phyloP scores from a whole-genome alignment of 768 basidiomycete species.

The Lactarius psammicola region DNA sequence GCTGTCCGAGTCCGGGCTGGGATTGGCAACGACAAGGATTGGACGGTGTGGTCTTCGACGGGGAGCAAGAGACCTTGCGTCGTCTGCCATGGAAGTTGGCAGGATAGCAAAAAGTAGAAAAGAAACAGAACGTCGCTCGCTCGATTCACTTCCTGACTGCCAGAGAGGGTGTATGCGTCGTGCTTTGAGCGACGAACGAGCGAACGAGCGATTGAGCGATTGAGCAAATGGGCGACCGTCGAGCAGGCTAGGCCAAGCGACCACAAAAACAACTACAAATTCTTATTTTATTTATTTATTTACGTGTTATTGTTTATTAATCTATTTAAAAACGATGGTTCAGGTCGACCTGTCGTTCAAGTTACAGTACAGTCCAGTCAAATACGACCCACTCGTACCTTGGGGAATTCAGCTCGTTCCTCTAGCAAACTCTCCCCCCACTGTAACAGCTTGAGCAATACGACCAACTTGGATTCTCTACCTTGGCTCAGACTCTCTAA shows the following conservation, averaged over 20 bases:
- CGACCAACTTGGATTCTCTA: constrained; percentile 85
- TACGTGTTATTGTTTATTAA: too few species aligned
- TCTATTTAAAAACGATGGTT: neutral
- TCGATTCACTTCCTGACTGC: neutral
- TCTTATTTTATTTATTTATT: constrained; percentile 2
- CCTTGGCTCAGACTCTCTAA: constrained; percentile 90
- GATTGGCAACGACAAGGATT: constrained; percentile 61
- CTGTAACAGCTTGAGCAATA: constrained; percentile 74
- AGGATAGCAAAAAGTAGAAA: neutral
- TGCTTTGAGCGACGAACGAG: neutral
- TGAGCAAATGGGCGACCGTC: neutral
- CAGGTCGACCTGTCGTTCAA: constrained; percentile 18
- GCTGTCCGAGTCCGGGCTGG: constrained; percentile 48
- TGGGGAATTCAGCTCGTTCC: constrained; percentile 78
- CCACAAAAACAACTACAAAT: constrained; percentile 3
- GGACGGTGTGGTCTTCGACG: constrained; percentile 34
- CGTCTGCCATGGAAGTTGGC: constrained; percentile 54
- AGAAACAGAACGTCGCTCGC: neutral
- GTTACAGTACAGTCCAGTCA: neutral
- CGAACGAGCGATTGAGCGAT: neutral
- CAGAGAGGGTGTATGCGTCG: neutral
- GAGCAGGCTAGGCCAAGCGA: neutral
- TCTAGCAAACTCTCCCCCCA: constrained; percentile 86
- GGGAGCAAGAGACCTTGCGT: constrained; percentile 42
- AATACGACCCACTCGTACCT: constrained; percentile 46